Conservation (phyloP, 306 rosid genomes). For the Erythrophleum fordii region DNA sequence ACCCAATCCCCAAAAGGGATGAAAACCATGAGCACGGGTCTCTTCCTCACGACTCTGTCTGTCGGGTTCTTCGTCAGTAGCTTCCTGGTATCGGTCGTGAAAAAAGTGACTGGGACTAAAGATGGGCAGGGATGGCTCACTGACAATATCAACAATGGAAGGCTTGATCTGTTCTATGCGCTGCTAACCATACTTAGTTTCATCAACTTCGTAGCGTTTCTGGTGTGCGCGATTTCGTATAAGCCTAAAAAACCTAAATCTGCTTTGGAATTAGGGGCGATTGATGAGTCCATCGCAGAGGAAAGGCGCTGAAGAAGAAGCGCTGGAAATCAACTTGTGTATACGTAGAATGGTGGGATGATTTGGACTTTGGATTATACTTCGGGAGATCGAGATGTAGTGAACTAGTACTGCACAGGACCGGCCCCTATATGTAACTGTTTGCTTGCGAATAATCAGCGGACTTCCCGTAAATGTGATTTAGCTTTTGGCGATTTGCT, state of each 20-base stretch:
- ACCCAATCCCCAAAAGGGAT: constrained; percentile 90
- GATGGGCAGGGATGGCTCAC: constrained; percentile 85
- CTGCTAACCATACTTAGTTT: constrained; percentile 62
- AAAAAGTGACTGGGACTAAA: constrained; percentile 54
- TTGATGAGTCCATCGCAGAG: constrained; percentile 43
- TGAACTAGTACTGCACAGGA: constrained; percentile 33
- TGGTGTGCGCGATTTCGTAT: constrained; percentile 64
- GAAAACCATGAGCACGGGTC: constrained; percentile 98
- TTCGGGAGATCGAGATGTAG: background rate
- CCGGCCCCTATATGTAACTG: constrained; percentile 34
- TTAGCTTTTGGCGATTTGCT: no score
- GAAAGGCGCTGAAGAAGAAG: constrained; percentile 53
- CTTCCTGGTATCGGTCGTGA: constrained; percentile 73
- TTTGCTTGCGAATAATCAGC: no score
- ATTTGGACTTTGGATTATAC: constrained; percentile 18
- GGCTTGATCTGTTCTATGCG: constrained; percentile 87
- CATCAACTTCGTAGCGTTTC: constrained; percentile 64
- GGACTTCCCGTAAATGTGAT: no score
- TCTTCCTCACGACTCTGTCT: constrained; percentile 82
- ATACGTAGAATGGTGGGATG: constrained; percentile 20
- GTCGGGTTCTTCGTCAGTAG: constrained; percentile 91
- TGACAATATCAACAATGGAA: constrained; percentile 71
- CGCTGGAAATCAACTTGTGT: background rate
- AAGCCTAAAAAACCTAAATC: constrained; percentile 61
- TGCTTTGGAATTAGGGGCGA: constrained; percentile 48